phyloP scores from a whole-genome alignment of 2,329 filamentous ascomycete genomes.

The Chaetomium strumarium region DNA sequence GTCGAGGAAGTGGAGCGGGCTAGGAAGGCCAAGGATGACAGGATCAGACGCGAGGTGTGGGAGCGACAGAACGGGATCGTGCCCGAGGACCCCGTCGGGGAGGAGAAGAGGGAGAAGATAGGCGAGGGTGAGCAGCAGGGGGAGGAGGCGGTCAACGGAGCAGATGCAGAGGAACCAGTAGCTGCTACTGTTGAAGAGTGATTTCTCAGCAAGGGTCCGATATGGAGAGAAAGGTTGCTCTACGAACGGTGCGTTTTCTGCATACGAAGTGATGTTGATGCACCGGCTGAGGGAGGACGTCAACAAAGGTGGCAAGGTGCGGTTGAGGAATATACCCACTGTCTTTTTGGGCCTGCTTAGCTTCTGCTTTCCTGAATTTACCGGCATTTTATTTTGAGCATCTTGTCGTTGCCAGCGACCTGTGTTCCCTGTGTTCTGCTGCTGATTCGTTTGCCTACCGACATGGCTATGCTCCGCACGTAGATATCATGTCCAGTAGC shows the following conservation, averaged over 20 bases:
- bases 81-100: conserved; percentile 33
- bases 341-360: conserved; percentile 1
- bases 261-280: neutral
- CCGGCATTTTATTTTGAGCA: too few relatives aligned
- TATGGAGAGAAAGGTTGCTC: neutral
- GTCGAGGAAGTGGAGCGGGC: conserved; percentile 89
- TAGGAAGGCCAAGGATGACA: conserved; percentile 79
- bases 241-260: neutral
- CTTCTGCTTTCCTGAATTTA: too few relatives aligned
- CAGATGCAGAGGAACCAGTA: neutral
- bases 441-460: too few relatives aligned
- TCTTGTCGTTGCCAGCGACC: too few relatives aligned
- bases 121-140: conserved; percentile 27
- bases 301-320: neutral
- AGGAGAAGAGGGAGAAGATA: conserved; percentile 31
- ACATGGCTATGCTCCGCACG: too few relatives aligned
- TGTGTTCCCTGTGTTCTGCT: too few relatives aligned
- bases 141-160: conserved; percentile 17
- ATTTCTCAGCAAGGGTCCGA: neutral
- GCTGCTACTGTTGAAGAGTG: neutral
- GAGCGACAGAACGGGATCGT: conserved; percentile 56
- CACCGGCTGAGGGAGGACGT: too few relatives aligned
- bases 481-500: too few relatives aligned
- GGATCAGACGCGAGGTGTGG: conserved; percentile 74
- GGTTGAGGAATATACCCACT: conserved; percentile 16